These are phyloP conservation scores for Dothidotthia symphoricarpi DNA, from an alignment of 2,329 filamentous ascomycete genomes.

Conservation along the genomic window DNA sequence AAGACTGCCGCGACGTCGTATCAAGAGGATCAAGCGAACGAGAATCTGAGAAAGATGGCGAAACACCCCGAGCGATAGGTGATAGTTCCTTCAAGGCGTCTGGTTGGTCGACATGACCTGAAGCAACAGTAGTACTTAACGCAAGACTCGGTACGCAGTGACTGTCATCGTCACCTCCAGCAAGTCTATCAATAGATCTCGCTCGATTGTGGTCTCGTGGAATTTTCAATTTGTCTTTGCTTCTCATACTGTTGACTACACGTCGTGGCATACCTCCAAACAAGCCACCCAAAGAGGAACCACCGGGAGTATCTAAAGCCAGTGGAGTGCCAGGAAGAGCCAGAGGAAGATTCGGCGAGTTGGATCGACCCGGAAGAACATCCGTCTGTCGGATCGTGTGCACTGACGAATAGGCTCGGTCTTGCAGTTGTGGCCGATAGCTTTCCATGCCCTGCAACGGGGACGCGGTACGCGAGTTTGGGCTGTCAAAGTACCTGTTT, in stretches of 20 bases:
- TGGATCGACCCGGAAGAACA: constrained; percentile 24
- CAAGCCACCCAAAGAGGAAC: constrained; percentile 45
- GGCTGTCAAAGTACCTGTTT: constrained; percentile 36
- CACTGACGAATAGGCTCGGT: constrained; percentile 47
- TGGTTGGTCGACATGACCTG: constrained; percentile 58
- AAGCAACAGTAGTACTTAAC: constrained; percentile 60
- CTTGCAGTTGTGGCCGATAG: constrained; percentile 31
- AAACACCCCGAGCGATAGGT: constrained; percentile 35
- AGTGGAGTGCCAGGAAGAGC: constrained; percentile 47
- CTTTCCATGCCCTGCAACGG: constrained; percentile 34
- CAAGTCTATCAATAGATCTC: constrained; percentile 62
- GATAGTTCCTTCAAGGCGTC: constrained; percentile 46
- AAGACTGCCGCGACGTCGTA: constrained; percentile 41
- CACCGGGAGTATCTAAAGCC: constrained; percentile 44
- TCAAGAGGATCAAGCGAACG: constrained; percentile 21
- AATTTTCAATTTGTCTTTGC: constrained; percentile 43
- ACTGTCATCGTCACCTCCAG: constrained; percentile 61
- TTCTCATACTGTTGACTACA: constrained; percentile 48
- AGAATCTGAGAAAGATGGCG: constrained; percentile 48
- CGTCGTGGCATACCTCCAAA: constrained; percentile 49
- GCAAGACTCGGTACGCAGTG: constrained; percentile 64
- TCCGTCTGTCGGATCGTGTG: constrained; percentile 49
- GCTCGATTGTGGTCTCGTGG: constrained; percentile 53
- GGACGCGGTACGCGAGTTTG: constrained; percentile 43
- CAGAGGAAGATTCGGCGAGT: constrained; percentile 44